Evolutionary conservation across 2,329 filamentous ascomycete genomes (phyloP).

Genomic region (Sordariomycetes sp.): DNA sequence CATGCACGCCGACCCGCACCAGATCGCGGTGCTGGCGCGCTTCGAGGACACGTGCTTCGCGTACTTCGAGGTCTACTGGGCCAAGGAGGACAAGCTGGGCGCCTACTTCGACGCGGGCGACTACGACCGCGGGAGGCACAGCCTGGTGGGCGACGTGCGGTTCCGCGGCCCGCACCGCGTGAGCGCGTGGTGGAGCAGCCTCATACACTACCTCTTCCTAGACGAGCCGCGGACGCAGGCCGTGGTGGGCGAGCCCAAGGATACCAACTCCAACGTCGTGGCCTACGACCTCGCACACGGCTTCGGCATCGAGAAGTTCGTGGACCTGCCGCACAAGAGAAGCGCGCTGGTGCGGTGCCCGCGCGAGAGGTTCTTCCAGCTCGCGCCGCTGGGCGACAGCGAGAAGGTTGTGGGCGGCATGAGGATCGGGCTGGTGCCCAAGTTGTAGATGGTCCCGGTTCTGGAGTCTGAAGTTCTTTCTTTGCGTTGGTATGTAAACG

Average conservation of each 20-base stretch:
- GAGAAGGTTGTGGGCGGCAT: slow-evolving; percentile 46
- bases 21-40: slow-evolving; percentile 56
- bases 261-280: slow-evolving; percentile 57
- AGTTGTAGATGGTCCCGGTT: slow-evolving; percentile 24
- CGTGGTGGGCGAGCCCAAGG: slow-evolving; percentile 61
- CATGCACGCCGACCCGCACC: slow-evolving; percentile 61
- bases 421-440: slow-evolving; percentile 39
- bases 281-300: slow-evolving; percentile 68
- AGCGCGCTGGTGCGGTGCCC: slow-evolving; percentile 56
- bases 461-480: neutral
- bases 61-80: slow-evolving; percentile 77
- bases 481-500: neutral
- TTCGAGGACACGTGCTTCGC: slow-evolving; percentile 64
- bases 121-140: slow-evolving; percentile 48
- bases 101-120: slow-evolving; percentile 44
- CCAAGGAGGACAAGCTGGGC: slow-evolving; percentile 47
- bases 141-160: slow-evolving; percentile 45
- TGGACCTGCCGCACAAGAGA: slow-evolving; percentile 63
- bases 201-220: slow-evolving; percentile 53
- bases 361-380: slow-evolving; percentile 59
- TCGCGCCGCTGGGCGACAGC: slow-evolving; percentile 45
- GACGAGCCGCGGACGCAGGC: slow-evolving; percentile 47
- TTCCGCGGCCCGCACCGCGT: slow-evolving; percentile 52
- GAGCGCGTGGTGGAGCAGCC: slow-evolving; percentile 48
- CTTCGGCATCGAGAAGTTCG: slow-evolving; percentile 60